Percentiles rank a stretch among this genome's conserved stretches.
Conservation (phyloP, 305 asterid species). For the Withania somnifera region DNA sequence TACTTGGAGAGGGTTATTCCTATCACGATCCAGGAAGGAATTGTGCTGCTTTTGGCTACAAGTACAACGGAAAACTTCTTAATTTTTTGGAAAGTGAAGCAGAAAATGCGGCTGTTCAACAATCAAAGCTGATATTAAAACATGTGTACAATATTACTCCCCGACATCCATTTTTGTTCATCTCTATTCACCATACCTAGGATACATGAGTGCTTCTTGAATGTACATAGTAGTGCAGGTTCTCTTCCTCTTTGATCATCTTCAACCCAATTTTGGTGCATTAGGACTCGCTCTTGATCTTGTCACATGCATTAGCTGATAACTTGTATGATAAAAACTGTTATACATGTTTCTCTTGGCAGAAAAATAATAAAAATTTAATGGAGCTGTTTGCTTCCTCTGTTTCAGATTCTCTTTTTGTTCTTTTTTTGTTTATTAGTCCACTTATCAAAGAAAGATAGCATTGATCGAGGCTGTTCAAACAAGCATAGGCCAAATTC, state of each 20-base stretch:
- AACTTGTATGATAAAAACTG: background rate
- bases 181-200: background rate
- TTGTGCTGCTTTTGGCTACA: background rate
- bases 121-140: background rate
- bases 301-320: background rate
- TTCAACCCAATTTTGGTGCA: background rate
- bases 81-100: constrained; percentile 3
- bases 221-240: background rate
- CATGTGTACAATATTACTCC: background rate
- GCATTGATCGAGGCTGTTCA: background rate
- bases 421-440: background rate
- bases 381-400: background rate
- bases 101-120: background rate
- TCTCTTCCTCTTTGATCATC: background rate
- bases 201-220: background rate
- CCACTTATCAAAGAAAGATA: background rate
- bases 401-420: background rate
- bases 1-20: background rate
- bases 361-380: background rate
- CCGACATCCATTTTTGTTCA: background rate
- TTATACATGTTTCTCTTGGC: background rate
- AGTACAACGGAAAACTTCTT: background rate
- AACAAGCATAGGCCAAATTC: background rate
- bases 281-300: background rate
- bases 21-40: background rate